Percentiles rank a stretch among this genome's conserved stretches.
Evolutionary conservation across 352 stramenopile genomes (phyloP).

Genomic region (Bremia lactucae): DNA sequence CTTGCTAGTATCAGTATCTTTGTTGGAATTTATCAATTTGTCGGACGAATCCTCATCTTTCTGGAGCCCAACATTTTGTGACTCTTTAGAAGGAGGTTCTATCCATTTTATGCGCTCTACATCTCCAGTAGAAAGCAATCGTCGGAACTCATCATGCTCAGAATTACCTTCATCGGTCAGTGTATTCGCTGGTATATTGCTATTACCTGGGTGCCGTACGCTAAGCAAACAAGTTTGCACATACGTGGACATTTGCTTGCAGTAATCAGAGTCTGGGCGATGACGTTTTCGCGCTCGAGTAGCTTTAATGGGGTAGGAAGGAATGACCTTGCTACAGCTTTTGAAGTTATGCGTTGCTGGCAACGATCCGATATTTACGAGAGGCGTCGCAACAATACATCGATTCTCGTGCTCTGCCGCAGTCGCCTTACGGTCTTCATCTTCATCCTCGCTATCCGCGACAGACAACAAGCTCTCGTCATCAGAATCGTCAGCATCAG

Average conservation of each 20-base stretch:
- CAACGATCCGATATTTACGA: constrained; percentile 6
- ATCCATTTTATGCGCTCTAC: constrained; percentile 77
- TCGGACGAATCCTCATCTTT: constrained; percentile 6
- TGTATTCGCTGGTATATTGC: constrained; percentile 25
- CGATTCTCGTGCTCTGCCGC: constrained; percentile 25
- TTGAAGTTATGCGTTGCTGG: constrained; percentile 6
- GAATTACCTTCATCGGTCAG: constrained; percentile 35
- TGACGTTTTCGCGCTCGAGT: constrained; percentile 66
- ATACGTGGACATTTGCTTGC: constrained; percentile 78
- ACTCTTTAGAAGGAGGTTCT: constrained; percentile 34
- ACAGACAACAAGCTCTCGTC: constrained; percentile 68
- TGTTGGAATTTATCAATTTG: constrained; percentile 17
- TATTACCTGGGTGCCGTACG: constrained; percentile 39
- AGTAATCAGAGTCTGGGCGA: constrained; percentile 72
- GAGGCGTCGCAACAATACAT: constrained; percentile 4
- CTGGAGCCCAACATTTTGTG: constrained; percentile 1
- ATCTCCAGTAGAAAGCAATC: constrained; percentile 43
- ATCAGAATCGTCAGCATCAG: constrained; percentile 48
- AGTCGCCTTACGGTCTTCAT: constrained; percentile 18
- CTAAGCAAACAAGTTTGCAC: constrained; percentile 73
- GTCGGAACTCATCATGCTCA: constrained; percentile 56
- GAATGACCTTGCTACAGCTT: constrained; percentile 7
- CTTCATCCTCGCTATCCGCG: constrained; percentile 51
- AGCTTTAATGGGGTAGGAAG: constrained; percentile 61
- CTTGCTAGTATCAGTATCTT: constrained; percentile 25